These are phyloP conservation scores for Candida insectorum DNA, from an alignment of 805 yeast genomes.

Conservation along the genomic window DNA sequence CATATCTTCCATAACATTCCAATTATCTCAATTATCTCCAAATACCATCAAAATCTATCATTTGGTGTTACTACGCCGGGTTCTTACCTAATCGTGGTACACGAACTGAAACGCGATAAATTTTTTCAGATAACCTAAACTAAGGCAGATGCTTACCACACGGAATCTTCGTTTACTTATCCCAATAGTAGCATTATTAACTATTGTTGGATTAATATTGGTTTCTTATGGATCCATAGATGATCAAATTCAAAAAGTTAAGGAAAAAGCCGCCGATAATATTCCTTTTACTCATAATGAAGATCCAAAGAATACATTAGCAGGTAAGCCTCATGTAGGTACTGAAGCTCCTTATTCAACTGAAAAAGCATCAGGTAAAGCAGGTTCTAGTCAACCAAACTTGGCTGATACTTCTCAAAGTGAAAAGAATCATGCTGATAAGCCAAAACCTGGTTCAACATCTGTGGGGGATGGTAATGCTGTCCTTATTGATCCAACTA, in stretches of 20 bases:
- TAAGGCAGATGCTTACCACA: constrained; percentile 39
- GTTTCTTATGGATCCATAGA: constrained; percentile 39
- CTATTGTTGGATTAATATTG: constrained; percentile 48
- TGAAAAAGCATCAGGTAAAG: constrained; percentile 9
- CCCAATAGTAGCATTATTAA: constrained; percentile 49
- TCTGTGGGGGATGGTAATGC: constrained; percentile 1
- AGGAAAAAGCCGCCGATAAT: constrained; percentile 21
- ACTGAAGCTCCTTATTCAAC: constrained; percentile 32
- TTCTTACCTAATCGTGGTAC: too few species aligned
- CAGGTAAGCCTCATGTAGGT: constrained; percentile 33
- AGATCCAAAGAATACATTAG: constrained; percentile 25
- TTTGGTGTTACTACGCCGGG: too few species aligned
- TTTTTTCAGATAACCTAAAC: too few species aligned
- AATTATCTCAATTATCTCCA: too few species aligned
- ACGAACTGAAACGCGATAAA: too few species aligned
- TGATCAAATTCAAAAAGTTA: constrained; percentile 28
- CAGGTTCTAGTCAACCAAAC: constrained; percentile 18
- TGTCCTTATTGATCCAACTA: not conserved
- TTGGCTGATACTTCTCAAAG: constrained; percentile 24
- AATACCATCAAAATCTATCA: too few species aligned
- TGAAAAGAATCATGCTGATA: constrained; percentile 13
- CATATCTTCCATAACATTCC: too few species aligned
- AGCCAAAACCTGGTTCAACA: constrained; percentile 8
- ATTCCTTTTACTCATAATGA: constrained; percentile 16
- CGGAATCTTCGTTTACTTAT: constrained; percentile 52